Conservation (phyloP, 495 filamentous ascomycete genomes). For the Tuber umbilicatum region DNA sequence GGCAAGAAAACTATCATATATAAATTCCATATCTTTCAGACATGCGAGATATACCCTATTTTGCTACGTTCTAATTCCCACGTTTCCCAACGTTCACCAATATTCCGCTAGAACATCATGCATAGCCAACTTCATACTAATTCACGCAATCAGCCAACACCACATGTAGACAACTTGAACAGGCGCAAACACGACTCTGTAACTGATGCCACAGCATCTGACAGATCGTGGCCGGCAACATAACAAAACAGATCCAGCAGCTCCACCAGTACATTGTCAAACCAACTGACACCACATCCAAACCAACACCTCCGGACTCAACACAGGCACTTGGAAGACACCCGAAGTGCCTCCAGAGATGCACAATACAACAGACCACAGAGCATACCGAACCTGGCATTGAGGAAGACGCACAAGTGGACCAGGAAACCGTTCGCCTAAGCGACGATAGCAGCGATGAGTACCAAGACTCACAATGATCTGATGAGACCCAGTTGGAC, state of each 20-base stretch:
- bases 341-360: neutral
- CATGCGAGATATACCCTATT: too few relatives aligned
- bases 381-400: neutral
- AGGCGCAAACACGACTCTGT: too few relatives aligned
- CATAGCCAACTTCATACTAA: too few relatives aligned
- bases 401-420: neutral
- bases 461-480: neutral
- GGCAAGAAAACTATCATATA: too few relatives aligned
- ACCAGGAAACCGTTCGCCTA: neutral
- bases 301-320: neutral
- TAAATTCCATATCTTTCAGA: too few relatives aligned
- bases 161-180: too few relatives aligned
- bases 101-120: too few relatives aligned
- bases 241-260: neutral
- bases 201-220: too few relatives aligned
- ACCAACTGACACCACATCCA: neutral
- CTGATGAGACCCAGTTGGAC: too few relatives aligned
- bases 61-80: too few relatives aligned
- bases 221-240: neutral
- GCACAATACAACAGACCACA: neutral
- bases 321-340: neutral
- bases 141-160: too few relatives aligned
- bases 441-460: neutral
- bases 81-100: too few relatives aligned
- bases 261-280: neutral